These are phyloP conservation scores for Sonneratia caseolaris DNA, from an alignment of 345 rosid genomes.

Conservation along the genomic window DNA sequence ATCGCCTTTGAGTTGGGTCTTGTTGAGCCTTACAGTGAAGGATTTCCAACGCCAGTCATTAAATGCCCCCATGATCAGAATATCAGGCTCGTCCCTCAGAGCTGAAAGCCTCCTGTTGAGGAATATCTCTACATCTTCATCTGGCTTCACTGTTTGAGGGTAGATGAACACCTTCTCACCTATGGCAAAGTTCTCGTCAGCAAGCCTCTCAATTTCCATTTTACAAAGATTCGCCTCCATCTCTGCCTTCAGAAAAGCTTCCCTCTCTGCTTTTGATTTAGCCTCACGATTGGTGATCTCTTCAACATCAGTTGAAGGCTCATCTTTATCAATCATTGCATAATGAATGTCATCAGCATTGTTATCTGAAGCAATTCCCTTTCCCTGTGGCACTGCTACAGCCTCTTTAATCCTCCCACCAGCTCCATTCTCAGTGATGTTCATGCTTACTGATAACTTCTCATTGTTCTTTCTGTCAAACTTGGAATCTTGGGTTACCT, in stretches of 20 bases:
- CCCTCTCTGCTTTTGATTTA: conserved; percentile 14
- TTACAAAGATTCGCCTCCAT: conserved; percentile 35
- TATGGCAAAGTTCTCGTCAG: conserved; percentile 32
- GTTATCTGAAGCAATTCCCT: conserved; percentile 10
- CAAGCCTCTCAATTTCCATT: conserved; percentile 53
- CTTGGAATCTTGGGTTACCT: conserved; percentile 17
- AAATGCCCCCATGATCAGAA: conserved; percentile 81
- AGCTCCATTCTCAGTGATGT: conserved; percentile 23
- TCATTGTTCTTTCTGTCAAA: conserved; percentile 15
- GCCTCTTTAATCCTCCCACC: conserved; percentile 16
- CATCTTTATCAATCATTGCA: not conserved
- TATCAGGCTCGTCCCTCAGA: conserved; percentile 46
- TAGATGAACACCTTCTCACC: conserved; percentile 58
- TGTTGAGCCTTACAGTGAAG: conserved; percentile 55
- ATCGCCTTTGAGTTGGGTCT: conserved; percentile 51
- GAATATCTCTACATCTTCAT: conserved; percentile 65
- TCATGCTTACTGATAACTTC: conserved; percentile 6
- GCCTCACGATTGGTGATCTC: not conserved
- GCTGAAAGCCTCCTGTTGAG: conserved; percentile 52
- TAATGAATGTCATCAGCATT: conserved; percentile 1
- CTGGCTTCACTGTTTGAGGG: conserved; percentile 48
- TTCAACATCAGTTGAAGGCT: not conserved
- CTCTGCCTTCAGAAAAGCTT: conserved; percentile 32
- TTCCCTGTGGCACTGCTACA: conserved; percentile 4
- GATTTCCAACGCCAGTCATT: conserved; percentile 92